A percentile compares a stretch with the other conserved stretches of the same genome.
phyloP scores from a whole-genome alignment of 768 basidiomycete genomes.

The Mycena crocata region DNA sequence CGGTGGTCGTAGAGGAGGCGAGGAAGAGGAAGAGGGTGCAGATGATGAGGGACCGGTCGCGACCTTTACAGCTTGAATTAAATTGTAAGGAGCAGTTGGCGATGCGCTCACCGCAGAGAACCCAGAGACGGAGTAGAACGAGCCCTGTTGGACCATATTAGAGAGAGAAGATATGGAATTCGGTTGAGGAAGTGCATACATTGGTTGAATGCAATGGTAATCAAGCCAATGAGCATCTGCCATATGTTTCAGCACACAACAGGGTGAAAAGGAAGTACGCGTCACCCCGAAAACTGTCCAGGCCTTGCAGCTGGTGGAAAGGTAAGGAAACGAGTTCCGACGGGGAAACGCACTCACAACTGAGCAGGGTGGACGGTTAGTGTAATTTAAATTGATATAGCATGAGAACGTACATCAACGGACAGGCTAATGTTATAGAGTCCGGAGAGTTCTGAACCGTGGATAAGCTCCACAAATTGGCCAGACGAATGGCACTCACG shows the following conservation, averaged over 20 bases:
- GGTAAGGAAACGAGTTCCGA: background rate
- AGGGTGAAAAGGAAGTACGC: background rate
- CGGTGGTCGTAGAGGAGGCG: background rate
- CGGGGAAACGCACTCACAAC: conserved; percentile 7
- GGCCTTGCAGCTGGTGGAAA: background rate
- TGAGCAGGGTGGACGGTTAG: background rate
- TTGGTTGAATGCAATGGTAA: conserved; percentile 49
- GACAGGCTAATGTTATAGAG: background rate
- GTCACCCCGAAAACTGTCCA: conserved; percentile 1
- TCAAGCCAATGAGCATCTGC: conserved; percentile 47
- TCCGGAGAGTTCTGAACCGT: conserved; percentile 2
- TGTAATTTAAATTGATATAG: background rate
- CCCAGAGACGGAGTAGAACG: conserved; percentile 53
- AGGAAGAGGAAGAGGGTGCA: conserved; percentile 11
- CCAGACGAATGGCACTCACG: conserved; percentile 35
- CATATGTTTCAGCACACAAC: background rate
- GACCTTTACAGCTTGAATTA: conserved; percentile 7
- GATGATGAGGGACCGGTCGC: conserved; percentile 18
- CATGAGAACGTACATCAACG: conserved; percentile 11
- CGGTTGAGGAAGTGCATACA: conserved; percentile 36
- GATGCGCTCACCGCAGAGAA: conserved; percentile 42
- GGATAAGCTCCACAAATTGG: background rate
- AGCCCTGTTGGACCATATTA: conserved; percentile 43
- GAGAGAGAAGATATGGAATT: background rate
- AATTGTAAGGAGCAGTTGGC: background rate